A percentile compares a stretch with the other conserved stretches of the same genome.
phyloP scores from a whole-genome alignment of 345 rosid genomes.

The Ricinus communis region DNA sequence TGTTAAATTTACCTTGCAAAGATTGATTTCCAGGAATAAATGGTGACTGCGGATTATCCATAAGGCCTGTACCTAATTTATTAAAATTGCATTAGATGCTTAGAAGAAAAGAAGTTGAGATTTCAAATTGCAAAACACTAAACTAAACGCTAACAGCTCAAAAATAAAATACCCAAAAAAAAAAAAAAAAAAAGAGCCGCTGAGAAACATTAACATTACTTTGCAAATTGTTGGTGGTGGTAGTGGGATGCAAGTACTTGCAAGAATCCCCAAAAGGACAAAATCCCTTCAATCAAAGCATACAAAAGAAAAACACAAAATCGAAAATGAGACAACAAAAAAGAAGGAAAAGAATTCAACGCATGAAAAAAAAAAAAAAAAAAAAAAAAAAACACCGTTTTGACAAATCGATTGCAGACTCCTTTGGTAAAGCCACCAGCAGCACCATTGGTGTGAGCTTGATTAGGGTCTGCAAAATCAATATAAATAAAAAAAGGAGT shows the following conservation, averaged over 20 bases:
- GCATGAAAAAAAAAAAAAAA: background rate
- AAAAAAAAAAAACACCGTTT: constrained; percentile 37
- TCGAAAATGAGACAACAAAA: background rate
- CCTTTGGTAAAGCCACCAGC: constrained; percentile 39
- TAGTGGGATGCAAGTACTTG: constrained; percentile 58
- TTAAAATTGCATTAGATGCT: too few species aligned
- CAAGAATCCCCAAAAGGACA: constrained; percentile 86
- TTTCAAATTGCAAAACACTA: too few species aligned
- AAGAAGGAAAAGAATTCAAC: background rate
- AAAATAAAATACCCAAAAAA: too few species aligned
- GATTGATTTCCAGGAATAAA: constrained; percentile 24
- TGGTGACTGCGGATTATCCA: constrained; percentile 15
- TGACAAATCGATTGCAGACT: constrained; percentile 67
- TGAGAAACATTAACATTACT: constrained; percentile 6
- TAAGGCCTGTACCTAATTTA: constrained; percentile 17
- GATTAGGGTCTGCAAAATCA: constrained; percentile 29
- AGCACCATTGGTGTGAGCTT: too few species aligned
- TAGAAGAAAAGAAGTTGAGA: too few species aligned
- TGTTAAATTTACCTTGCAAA: constrained; percentile 27
- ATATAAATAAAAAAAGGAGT: background rate
- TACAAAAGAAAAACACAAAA: background rate
- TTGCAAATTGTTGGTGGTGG: constrained; percentile 22
- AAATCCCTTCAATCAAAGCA: constrained; percentile 51
- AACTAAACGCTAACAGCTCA: too few species aligned
- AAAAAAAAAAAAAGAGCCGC: constrained; percentile 2